phyloP scores from a whole-genome alignment of 2,329 filamentous ascomycete species.

The Aspergillus sojae region DNA sequence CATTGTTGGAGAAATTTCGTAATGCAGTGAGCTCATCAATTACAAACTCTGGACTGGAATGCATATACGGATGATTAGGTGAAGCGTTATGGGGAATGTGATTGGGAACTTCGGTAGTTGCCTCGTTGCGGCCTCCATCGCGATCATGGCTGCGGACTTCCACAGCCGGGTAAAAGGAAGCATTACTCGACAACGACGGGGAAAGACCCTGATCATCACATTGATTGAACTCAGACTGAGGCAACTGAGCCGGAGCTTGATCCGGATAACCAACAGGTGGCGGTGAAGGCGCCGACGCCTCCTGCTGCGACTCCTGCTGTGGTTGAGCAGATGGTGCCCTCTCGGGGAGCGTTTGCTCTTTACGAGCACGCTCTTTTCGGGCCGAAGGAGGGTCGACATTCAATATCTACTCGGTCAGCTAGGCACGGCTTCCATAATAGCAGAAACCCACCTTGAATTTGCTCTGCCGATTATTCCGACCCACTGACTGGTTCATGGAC shows the following conservation, averaged over 20 bases:
- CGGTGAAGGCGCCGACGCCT: background rate
- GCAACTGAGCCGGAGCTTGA: background rate
- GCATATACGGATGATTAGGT: constrained; percentile 22
- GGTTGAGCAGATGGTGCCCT: background rate
- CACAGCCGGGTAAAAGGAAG: background rate
- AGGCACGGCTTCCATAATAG: background rate
- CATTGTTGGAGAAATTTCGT: constrained; percentile 15
- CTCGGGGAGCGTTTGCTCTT: background rate
- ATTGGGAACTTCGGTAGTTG: background rate
- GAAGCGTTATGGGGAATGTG: background rate
- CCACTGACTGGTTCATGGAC: constrained; percentile 31
- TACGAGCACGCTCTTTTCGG: constrained; percentile 2
- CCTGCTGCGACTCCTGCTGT: background rate
- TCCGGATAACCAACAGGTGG: background rate
- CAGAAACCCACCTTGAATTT: constrained; percentile 25
- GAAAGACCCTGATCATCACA: background rate
- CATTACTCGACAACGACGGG: background rate
- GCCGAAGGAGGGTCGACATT: constrained; percentile 23
- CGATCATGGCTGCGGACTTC: background rate
- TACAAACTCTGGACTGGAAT: constrained; percentile 27
- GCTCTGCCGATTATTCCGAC: constrained; percentile 22
- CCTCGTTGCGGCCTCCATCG: background rate
- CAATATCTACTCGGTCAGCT: constrained; percentile 20
- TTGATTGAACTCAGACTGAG: background rate
- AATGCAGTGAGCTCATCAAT: constrained; percentile 26